Evolutionary conservation across 495 filamentous ascomycete species (phyloP), one percentile per base, ranked within the genome.

Genomic region (Penicillium daleae): DNA sequence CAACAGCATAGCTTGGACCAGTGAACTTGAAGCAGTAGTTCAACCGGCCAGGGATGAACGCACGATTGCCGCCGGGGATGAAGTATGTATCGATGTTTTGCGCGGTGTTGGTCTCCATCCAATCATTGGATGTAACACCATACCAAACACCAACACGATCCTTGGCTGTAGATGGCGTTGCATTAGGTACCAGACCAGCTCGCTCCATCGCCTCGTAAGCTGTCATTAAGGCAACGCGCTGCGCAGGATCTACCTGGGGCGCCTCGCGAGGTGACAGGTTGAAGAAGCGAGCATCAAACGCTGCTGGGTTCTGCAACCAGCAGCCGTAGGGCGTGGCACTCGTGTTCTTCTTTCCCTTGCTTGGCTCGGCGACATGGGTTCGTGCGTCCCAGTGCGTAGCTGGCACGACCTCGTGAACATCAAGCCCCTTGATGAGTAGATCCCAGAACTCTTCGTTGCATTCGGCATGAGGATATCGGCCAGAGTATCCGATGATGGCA

Each of bases 171-270:
- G 75, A 65, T 1, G 60, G 56, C 0, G 74, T 73, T 0, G 70
- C 60, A n/a, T 72, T 62, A 6, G 63, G 52, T 4, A 66, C 64
- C 29, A 66, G 69, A 0, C 77, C 77, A 8, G 76, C 62, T 50
- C 56, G 63, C 44, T 80, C 76, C 5, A 80, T 48, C 0, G 77
- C 77, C 40, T 80, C 77, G 32, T 80, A 78, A 1, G 76, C 75
- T 6, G 70, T 76, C 1, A 75, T 58, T 0, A 80, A 33, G 2
- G 70, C 66, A 0, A 78, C 53, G 0, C 77, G 68, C 17, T 74
- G 71, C 60, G 63, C 66, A 0, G 77, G 77, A 32, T 80, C 77
- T 0, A 66, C 71, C 32, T 71, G 62, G 10, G 50, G 15, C 0
- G 74, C 76, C 57, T 75, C 70, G 7, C 65, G 58, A 0, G 72